Percentiles rank a stretch among this genome's conserved stretches.
Evolutionary conservation across 2,329 filamentous ascomycete species (phyloP).

Genomic region (Phyllosticta citriasiana): DNA sequence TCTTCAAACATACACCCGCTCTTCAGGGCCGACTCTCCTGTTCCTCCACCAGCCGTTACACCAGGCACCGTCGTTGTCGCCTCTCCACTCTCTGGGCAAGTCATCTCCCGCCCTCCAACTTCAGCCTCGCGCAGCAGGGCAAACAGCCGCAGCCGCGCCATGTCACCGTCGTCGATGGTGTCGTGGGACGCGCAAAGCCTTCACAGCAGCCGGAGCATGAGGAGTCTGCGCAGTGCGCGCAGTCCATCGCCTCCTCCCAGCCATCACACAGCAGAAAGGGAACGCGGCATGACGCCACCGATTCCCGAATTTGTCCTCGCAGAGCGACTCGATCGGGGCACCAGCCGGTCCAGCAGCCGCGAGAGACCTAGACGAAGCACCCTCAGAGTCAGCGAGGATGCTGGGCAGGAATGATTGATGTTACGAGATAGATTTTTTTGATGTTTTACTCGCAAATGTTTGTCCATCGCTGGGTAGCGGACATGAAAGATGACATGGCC

Average conservation of each 20-base stretch:
- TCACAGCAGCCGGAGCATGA: neutral
- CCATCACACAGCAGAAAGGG: neutral
- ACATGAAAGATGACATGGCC: neutral
- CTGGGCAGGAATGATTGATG: neutral
- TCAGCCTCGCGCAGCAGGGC: constrained; percentile 14
- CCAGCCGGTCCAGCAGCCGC: neutral
- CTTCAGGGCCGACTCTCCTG: constrained; percentile 62
- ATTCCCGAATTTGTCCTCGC: constrained; percentile 35
- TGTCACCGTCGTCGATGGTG: constrained; percentile 12
- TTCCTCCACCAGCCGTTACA: constrained; percentile 54
- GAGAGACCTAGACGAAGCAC: neutral
- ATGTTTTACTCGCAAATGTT: neutral
- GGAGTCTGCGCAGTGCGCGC: constrained; percentile 3
- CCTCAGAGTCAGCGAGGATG: neutral
- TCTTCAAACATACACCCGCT: constrained; percentile 70
- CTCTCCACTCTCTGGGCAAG: constrained; percentile 56
- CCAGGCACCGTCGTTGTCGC: constrained; percentile 63
- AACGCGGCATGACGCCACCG: constrained; percentile 29
- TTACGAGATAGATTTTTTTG: neutral
- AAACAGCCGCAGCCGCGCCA: constrained; percentile 26
- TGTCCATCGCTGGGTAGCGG: neutral
- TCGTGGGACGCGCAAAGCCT: neutral
- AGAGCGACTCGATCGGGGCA: neutral
- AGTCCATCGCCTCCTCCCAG: constrained; percentile 21
- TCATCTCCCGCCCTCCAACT: constrained; percentile 37